Evolutionary conservation across 73 alveolate species (phyloP).

Genomic region (Tetrahymena malaccensis): DNA sequence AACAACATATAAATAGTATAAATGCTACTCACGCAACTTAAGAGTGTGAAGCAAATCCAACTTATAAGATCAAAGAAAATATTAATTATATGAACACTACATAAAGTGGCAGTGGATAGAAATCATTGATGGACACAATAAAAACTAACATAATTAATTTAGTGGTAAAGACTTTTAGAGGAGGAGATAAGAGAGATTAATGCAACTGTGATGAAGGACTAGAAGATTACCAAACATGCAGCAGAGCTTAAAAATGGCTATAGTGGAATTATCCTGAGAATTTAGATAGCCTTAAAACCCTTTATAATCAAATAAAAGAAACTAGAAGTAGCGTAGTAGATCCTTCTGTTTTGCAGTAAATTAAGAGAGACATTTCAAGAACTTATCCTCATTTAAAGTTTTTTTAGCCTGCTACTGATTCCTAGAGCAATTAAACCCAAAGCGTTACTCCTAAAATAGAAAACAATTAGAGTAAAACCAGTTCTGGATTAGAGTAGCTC

Average conservation of each 20-base stretch:
- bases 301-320: not conserved
- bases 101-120: not conserved
- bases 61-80: not conserved
- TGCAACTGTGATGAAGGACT: not conserved
- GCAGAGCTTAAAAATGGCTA: not conserved
- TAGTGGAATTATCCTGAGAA: not conserved
- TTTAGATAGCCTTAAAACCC: not conserved
- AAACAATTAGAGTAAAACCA: not conserved
- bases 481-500: not conserved
- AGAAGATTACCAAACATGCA: not conserved
- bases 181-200: not conserved
- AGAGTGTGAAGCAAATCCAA: not conserved
- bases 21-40: not conserved
- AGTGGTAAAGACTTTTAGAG: not conserved
- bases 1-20: too few relatives aligned
- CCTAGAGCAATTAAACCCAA: not conserved
- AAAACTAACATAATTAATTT: not conserved
- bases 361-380: not conserved
- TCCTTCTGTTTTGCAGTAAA: not conserved
- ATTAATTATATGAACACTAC: not conserved
- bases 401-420: not conserved
- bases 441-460: not conserved
- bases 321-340: not conserved
- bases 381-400: not conserved
- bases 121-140: not conserved